Base-by-base conservation (phyloP, 495 filamentous ascomycete species). In the Sabuloglossum arenarium region DNA sequence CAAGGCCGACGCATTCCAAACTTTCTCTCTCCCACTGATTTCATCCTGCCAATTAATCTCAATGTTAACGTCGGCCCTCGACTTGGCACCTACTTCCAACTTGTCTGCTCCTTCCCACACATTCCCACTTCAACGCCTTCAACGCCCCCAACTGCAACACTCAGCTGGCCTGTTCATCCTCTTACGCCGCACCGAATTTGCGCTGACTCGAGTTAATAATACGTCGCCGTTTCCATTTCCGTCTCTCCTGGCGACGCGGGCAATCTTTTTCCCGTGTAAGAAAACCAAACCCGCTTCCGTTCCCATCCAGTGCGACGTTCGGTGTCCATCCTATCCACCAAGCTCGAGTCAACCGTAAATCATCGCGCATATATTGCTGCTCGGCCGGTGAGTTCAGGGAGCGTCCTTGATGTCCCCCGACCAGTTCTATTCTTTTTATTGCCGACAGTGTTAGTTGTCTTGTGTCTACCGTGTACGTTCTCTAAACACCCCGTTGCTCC, bases 91-190 rank as follows among this genome's bases (percentile, higher is more conserved):
- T 11, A 6, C 12, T 29, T 28, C 47, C n/a, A 51, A n/a, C 24
- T 6, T 21, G 1, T 19, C 21, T 29, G 14, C 14, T 2, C 47
- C 12, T 11, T 30, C 47, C 47, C 11, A 28, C 21, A 14, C 47
- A 21, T 28, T 27, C 28, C 14, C 21, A n/a, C 47, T 30, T 19
- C 24, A 21, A 21, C 47, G 23, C 47, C 47, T 10, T 28, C 47
- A 29, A 51, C 28, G 47, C 47, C 24, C 47, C 47, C 23, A 51
- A 51, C 47, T 29, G 47, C 47, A 51, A 51, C 28, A 51, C 47
- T 27, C 47, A 51, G 28, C 42, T n/a, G 3, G 21, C 47, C 34
- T 8, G 16, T 30, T 11, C 47, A 28, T 3, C 47, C 25, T 51
- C 23, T 12, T 51, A 19, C 47, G 28, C 47, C 28, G 47, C 47